Evolutionary conservation across 2,329 filamentous ascomycete genomes (phyloP).

Genomic region (Trichoderma cornu-damae): DNA sequence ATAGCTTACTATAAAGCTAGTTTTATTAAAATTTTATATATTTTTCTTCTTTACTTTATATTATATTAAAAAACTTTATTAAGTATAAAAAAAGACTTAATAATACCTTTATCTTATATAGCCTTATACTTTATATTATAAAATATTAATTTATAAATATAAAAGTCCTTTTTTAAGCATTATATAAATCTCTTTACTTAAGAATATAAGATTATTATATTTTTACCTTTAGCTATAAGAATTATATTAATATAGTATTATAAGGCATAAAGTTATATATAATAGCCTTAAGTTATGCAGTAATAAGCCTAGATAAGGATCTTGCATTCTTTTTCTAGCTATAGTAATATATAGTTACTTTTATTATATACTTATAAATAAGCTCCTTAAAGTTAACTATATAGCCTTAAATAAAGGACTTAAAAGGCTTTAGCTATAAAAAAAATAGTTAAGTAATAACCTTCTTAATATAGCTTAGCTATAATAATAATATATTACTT

Average conservation of each 20-base stretch:
- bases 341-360: background rate
- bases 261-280: background rate
- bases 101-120: background rate
- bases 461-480: background rate
- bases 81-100: background rate
- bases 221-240: background rate
- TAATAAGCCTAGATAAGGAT: background rate
- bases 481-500: background rate
- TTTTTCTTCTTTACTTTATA: background rate
- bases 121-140: background rate
- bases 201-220: background rate
- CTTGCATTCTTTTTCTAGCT: background rate
- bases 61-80: background rate
- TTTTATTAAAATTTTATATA: constrained; percentile 13
- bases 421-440: background rate
- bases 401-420: background rate
- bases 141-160: background rate
- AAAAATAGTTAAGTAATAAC: too few relatives aligned
- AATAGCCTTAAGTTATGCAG: background rate
- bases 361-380: background rate
- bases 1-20: constrained; percentile 8
- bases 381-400: background rate
- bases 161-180: background rate
- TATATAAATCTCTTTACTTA: background rate
- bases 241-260: background rate